Evolutionary conservation across 148 eudicot species (phyloP), one percentile per base, ranked within the genome.

Genomic region (Suaeda aralocaspica): DNA sequence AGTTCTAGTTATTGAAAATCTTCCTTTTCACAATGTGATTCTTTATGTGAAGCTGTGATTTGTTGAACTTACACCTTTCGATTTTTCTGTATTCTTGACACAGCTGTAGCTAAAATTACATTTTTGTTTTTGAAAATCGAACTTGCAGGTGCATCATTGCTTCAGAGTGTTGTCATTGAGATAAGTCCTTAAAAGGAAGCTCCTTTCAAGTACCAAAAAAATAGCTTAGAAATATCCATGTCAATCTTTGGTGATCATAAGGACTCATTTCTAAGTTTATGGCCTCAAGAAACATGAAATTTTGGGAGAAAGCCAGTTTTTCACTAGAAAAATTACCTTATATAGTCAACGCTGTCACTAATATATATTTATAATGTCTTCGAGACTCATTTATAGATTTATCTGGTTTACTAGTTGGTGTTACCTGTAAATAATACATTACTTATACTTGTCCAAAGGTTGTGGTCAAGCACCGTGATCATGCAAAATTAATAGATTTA

Each of bases 171-270:
- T 19, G 22, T 12, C 21, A 29, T 24, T 33, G 11, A 13, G 25
- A 62, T 52, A 34, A 62, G 31, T 50, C 60, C 64, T 70, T 46
- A 62, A 64, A 48, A 63, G 36, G 21, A 14, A 53, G 34, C 58
- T 57, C 64, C 31, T 53, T 26, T 61, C 29, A 2, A 21, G 1
- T 16, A 41, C 53, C 33, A 51, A 21, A 28, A 14, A 64, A 61
- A 53, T 26, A 41, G 75, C 68, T 63, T 28, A 36, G n/a, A 36
- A 24, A 4, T 42, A 25, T 58, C 1, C 9, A 36, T 66, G 31
- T 52, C 44, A 15, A 28, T 31, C 46, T 24, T 28, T 58, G 25
- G 14, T 29, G 41, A 39, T 51, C 19, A 16, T 57, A 42, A 16
- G 29, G 30, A 31, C 61, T 53, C 72, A 39, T 53, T 26, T 19